Conservation (phyloP, 163 green algal genomes). For the Volvox carteri region DNA sequence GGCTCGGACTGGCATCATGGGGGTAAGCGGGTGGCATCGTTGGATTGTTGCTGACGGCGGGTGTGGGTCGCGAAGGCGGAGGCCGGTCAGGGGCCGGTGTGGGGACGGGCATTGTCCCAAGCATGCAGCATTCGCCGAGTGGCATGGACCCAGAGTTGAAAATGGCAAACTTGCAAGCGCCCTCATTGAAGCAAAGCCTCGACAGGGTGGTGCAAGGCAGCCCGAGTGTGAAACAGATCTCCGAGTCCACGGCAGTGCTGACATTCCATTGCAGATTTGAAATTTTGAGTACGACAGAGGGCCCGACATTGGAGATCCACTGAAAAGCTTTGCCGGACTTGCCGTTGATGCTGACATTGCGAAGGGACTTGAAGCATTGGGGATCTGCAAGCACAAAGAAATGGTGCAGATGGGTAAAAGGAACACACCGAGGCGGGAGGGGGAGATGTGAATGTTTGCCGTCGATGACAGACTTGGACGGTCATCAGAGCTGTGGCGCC, state of each 20-base stretch:
- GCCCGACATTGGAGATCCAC: neutral
- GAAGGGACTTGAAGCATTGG: neutral
- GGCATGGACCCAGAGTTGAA: neutral
- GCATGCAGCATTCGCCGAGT: neutral
- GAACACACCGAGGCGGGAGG: no score
- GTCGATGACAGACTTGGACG: neutral
- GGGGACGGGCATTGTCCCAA: neutral
- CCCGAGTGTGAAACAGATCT: conserved; percentile 26
- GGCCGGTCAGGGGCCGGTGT: neutral
- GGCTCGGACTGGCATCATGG: neutral
- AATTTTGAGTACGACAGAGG: neutral
- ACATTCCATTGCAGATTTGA: neutral
- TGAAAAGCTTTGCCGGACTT: conserved; percentile 4
- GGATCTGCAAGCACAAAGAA: conserved; percentile 21
- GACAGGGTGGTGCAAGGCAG: neutral
- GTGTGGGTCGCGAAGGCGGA: neutral
- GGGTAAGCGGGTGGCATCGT: neutral
- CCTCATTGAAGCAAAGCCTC: conserved; percentile 11
- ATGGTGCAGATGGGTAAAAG: no score
- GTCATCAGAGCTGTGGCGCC: no score
- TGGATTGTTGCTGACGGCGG: neutral
- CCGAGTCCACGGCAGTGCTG: neutral
- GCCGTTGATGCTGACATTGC: conserved; percentile 29
- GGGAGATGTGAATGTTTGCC: neutral
- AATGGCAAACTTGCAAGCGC: conserved; percentile 11